Conservation (phyloP, 2,329 filamentous ascomycete species). For the Ophiostoma fasciatum region DNA sequence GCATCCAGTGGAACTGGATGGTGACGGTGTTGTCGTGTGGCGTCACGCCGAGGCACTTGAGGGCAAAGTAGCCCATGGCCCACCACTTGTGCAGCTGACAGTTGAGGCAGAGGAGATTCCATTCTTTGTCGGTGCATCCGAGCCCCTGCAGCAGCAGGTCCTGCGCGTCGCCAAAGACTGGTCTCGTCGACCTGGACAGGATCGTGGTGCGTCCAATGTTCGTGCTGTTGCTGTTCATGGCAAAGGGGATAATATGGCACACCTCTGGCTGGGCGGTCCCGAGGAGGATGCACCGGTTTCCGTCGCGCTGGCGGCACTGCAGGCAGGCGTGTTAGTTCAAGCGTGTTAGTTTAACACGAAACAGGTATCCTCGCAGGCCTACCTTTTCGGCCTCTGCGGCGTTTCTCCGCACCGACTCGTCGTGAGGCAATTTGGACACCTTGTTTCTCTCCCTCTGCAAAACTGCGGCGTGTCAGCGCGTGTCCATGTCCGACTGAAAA, state of each 20-base stretch:
- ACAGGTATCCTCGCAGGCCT: no score
- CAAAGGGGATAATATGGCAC: conserved; percentile 1
- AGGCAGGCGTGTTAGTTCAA: no score
- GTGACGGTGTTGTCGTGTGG: neutral
- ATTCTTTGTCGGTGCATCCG: neutral
- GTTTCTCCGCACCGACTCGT: neutral
- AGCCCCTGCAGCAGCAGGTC: no score
- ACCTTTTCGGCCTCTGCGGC: neutral
- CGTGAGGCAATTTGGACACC: neutral
- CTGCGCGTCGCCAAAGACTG: neutral
- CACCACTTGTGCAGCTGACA: conserved; percentile 1
- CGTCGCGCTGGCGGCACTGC: neutral
- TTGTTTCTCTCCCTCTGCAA: neutral
- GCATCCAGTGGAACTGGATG: conserved; percentile 5
- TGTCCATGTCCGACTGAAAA: neutral
- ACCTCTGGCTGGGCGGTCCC: neutral
- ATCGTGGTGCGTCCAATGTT: no score
- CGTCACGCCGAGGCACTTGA: conserved; percentile 1
- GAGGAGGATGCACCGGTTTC: neutral
- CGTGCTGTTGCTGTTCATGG: neutral
- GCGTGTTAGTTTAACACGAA: no score
- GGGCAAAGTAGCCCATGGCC: neutral
- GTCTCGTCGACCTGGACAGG: no score
- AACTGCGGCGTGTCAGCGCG: neutral
- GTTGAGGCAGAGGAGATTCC: conserved; percentile 1